phyloP scores from a whole-genome alignment of 2,329 filamentous ascomycete genomes.

The Helotiales sp. region DNA sequence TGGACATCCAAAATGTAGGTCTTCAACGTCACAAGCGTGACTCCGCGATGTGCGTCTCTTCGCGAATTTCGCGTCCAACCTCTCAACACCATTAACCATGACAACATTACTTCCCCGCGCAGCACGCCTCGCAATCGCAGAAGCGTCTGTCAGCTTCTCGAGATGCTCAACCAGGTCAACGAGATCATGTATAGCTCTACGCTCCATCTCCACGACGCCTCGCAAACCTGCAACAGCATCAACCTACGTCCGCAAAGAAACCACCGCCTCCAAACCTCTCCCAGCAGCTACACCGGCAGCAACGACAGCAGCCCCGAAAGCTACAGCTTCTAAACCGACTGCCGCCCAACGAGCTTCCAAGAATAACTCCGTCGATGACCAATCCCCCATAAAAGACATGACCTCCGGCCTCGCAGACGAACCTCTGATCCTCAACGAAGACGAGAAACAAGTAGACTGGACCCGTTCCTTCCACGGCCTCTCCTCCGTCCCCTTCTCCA shows the following conservation, averaged over 20 bases:
- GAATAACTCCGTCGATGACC: conserved; percentile 53
- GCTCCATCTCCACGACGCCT: conserved; percentile 4
- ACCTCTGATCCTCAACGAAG: conserved; percentile 46
- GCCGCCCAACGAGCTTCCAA: conserved; percentile 14
- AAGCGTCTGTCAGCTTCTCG: conserved; percentile 11
- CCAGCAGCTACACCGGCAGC: conserved; percentile 5
- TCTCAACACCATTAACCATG: conserved; percentile 18
- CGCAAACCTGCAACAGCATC: conserved; percentile 25
- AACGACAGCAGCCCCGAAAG: not conserved
- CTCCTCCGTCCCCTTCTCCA: conserved; percentile 61
- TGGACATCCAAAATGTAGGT: not conserved
- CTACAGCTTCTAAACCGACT: not conserved
- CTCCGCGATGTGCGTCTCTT: conserved; percentile 3
- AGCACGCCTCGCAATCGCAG: conserved; percentile 24
- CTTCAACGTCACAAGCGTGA: conserved; percentile 11
- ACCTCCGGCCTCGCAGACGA: conserved; percentile 52
- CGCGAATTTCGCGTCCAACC: conserved; percentile 19
- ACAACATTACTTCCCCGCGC: conserved; percentile 24
- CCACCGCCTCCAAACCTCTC: conserved; percentile 9
- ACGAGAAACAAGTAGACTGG: conserved; percentile 66
- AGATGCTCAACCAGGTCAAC: conserved; percentile 8
- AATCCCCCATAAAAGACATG: conserved; percentile 39
- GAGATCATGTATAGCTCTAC: not conserved
- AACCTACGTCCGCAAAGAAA: conserved; percentile 26
- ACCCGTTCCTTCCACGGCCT: conserved; percentile 71